Base-by-base conservation (phyloP, 768 basidiomycete species). In the Asterophora lycoperdoides region DNA sequence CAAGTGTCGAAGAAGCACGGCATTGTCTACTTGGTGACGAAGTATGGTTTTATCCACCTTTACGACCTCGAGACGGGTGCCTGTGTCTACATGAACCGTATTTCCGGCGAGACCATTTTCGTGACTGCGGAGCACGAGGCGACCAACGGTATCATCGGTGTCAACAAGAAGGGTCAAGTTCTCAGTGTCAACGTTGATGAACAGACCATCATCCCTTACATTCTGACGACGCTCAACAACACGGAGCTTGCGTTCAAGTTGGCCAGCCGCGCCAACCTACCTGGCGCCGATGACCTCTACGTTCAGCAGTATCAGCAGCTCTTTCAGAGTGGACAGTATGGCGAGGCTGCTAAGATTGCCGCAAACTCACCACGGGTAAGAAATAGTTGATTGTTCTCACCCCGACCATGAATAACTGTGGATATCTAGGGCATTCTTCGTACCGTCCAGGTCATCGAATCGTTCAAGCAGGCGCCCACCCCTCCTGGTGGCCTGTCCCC, bases 81-180 rank as follows among this genome's bases (percentile, higher is more conserved):
- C 37, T 98, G 96, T 71, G 83, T 99, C 51, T 99, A 98, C 76
- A 99, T 99, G 96, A 99, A 99, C 79, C 89, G 96, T 56, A 99
- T 99, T 65, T 93, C 91, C 36, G 95, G 96, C 29, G 96, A 99
- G 74, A 98, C 96, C 29, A 98, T 99, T 65, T 99, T 99, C 65
- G 93, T 96, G 38, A 97, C 96, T 10, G 91, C 95, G 29, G 94
- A 97, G 61, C 93, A 97, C 62, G 94, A 97, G 66, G 80, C 84
- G 14, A 84, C 86, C 3, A 81, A 92, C 62, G 96, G 96, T 73
- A 96, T 99, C 67, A 92, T 99, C 55, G 95, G 95, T 56, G 93
- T 99, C 63, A 99, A 99, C 81, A 91, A 95, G 79, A 98, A 98
- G 72, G 96, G 96, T 28, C 96, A 99, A 68, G 93, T 97, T 14